Evolutionary conservation across 352 stramenopile species (phyloP), one percentile per base, ranked within the genome.

Genomic region (Plasmopara viticola): DNA sequence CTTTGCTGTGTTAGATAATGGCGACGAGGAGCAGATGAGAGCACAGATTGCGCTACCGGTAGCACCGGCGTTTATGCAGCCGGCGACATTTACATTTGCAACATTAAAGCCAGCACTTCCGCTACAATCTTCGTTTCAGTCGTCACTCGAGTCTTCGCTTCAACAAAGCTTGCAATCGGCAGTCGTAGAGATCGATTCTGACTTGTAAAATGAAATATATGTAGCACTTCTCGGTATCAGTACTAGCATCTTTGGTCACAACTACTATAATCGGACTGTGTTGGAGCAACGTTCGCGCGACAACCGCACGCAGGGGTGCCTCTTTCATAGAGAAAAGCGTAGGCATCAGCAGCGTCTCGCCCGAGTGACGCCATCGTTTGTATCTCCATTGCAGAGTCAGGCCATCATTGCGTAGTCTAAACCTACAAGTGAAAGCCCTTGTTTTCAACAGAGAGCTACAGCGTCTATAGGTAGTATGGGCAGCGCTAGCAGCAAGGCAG

Each of bases 401-500:
- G 18, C 30, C 15, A 34, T 2, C 30, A 56, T 29, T 25, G 44
- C 38, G 28, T 42, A 31, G 30, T 51, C 45, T 31, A 43, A 13
- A 48, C 52, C 59, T 34, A 62, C 20, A 48, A 30, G 48, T 25
- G 38, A 70, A 53, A 37, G 54, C 51, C 60, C 40, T 61, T 34
- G 43, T 56, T 18, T 48, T 29, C 37, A 53, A 29, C 25, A 15
- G 38, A n/a, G 47, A 39, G 20, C 30, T 34, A 31, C 49, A 30
- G n/a, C 37, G 25, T 60, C 31, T 18, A 35, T 42, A 38, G 54
- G 20, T 31, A 55, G 34, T 12, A 93, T 93, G 82, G 82, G 82
- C 46, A 93, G 82, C 73, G 79, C 79, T 20, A 89, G 75, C 31
- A 93, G 82, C 61, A 90, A 90, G 57, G 66, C 86, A 50, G 75